Conservation (phyloP, 1,284 basidiomycete species). For the Retiboletus flavoniger region DNA sequence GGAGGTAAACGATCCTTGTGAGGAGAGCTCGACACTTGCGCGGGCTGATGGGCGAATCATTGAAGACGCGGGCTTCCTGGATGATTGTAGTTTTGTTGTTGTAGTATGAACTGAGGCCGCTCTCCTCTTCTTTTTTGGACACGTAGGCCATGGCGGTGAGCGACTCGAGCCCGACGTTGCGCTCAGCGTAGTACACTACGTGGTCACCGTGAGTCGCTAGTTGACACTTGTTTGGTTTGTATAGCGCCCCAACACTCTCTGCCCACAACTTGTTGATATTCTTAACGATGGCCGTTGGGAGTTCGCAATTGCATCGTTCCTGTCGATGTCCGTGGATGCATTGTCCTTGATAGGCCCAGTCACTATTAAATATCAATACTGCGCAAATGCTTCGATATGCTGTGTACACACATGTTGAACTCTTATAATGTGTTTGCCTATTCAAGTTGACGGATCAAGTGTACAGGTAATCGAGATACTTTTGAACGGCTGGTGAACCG, state of each 20-base stretch:
- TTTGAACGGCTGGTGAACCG: neutral
- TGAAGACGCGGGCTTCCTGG: constrained; percentile 98
- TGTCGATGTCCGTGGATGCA: neutral
- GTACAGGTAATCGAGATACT: neutral
- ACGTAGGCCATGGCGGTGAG: constrained; percentile 61
- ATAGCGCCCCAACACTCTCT: neutral
- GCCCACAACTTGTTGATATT: no score
- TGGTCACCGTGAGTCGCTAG: constrained; percentile 17
- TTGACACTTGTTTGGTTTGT: constrained; percentile 29
- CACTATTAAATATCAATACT: neutral
- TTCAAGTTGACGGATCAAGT: neutral
- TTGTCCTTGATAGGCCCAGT: neutral
- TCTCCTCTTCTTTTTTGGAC: constrained; percentile 93
- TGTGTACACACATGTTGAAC: no score
- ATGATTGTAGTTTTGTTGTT: constrained; percentile 96
- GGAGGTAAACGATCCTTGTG: constrained; percentile 94
- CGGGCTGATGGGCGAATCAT: constrained; percentile 97
- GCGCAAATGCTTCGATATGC: neutral
- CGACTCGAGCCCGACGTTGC: constrained; percentile 14
- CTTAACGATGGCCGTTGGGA: no score
- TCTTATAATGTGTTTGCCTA: neutral
- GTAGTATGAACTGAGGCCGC: constrained; percentile 80
- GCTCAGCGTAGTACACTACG: constrained; percentile 17
- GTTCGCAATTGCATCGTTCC: neutral
- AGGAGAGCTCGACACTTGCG: constrained; percentile 96